Base-by-base conservation (phyloP, 108 stramenopile species). In the Aurantiochytrium sp. region DNA sequence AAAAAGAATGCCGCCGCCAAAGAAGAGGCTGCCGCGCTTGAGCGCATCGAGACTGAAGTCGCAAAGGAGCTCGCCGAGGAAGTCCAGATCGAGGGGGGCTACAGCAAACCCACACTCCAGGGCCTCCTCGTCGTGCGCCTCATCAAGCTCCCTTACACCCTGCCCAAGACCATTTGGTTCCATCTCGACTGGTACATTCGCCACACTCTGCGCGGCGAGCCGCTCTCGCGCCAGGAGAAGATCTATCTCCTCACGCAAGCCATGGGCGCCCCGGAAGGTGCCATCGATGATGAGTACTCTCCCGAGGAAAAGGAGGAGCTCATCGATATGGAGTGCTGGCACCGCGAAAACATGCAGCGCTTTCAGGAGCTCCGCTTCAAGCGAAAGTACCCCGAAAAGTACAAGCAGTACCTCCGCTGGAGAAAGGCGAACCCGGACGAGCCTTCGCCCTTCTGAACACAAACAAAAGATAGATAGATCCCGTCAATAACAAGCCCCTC, bases 251-350 rank as follows among this genome's bases (percentile, higher is more conserved):
- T 81, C 73, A 48, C 39, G 45, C 39, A 41, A 27, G 39, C 73
- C 12, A 41, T 81, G n/a, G 36, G 39, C n/a, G 19, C 12, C 17
- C 45, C 39, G 15, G 73, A 81, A 42, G 73, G 42, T 12, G 73
- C 73, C 39, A 22, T 81, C 2, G 42, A 48, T 2, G 42, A 81
- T 27, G 73, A 81, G 73, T 48, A 22, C 3, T 22, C 39, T 24
- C 42, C 39, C 8, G 42, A 81, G 39, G 73, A 81, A 48, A 48
- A 48, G n/a, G 42, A 81, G 32, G 24, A 48, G 39, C 73, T 81
- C 30, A 81, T 81, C 30, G 73, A 81, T 22, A 81, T 81, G 73
- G 73, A 81, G 30, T 81, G 73, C 73, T 81, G 73, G 73, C 73
- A 81, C 30, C 36, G 73, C 12, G 73, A 81, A 12, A 81, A 81